These are phyloP conservation scores for Amanita subjunquillea DNA, from an alignment of 768 basidiomycete genomes.

Conservation along the genomic window DNA sequence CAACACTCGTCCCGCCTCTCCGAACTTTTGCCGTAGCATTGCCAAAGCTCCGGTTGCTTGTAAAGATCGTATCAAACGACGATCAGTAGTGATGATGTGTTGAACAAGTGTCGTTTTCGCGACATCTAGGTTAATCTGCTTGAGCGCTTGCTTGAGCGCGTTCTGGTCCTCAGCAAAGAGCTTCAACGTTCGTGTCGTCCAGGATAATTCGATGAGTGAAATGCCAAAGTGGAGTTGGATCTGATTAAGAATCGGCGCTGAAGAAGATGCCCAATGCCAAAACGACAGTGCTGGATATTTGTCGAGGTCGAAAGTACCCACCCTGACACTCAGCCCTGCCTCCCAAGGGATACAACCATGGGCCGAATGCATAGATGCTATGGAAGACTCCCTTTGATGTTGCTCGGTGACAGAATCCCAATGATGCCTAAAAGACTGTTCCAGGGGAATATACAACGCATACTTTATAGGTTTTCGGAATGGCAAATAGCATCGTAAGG, in stretches of 20 bases:
- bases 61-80: neutral
- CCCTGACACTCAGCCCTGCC: neutral
- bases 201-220: slow-evolving; percentile 1
- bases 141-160: neutral
- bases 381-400: neutral
- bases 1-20: neutral
- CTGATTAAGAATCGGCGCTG: neutral
- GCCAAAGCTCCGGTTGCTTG: slow-evolving; percentile 1
- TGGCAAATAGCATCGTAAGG: slow-evolving; percentile 1
- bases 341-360: neutral
- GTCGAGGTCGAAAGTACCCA: neutral
- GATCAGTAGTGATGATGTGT: neutral
- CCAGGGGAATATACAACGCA: slow-evolving; percentile 2
- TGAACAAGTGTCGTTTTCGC: neutral
- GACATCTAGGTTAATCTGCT: neutral
- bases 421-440: neutral
- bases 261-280: slow-evolving; percentile 5
- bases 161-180: slow-evolving; percentile 1
- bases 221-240: neutral
- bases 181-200: slow-evolving; percentile 1
- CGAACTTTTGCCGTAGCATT: neutral
- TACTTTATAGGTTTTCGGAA: neutral
- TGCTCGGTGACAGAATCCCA: slow-evolving; percentile 1
- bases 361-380: neutral
- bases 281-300: neutral